phyloP scores from a whole-genome alignment of 257 asterid genomes.

The Cruciata laevipes region DNA sequence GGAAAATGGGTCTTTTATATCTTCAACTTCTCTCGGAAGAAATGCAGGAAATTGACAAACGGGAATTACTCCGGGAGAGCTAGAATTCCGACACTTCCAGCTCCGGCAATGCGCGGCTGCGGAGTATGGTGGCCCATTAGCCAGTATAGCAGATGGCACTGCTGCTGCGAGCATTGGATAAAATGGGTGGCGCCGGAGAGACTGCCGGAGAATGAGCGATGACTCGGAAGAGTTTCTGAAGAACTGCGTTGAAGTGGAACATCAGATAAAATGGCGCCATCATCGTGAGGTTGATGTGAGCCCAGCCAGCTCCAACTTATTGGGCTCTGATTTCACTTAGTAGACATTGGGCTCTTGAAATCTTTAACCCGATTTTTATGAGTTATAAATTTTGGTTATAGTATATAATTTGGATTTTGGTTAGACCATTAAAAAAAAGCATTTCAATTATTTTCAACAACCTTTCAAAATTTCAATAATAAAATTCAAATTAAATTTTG shows the following conservation, averaged over 20 bases:
- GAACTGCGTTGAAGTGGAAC: background rate
- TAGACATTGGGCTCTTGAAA: too few species aligned
- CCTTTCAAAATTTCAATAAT: too few species aligned
- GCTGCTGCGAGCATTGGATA: conserved; percentile 4
- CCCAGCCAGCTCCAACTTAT: too few species aligned
- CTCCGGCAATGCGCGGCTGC: background rate
- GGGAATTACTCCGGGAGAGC: background rate
- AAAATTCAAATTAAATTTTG: too few species aligned
- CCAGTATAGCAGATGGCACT: background rate
- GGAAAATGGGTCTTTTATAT: conserved; percentile 58
- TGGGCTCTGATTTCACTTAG: too few species aligned
- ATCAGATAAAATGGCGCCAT: conserved; percentile 4
- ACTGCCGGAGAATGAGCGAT: background rate
- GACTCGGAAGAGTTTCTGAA: background rate
- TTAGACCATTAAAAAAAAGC: too few species aligned
- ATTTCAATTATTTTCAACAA: too few species aligned
- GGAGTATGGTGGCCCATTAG: background rate
- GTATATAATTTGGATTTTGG: too few species aligned
- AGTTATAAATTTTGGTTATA: too few species aligned
- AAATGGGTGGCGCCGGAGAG: background rate
- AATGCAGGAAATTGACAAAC: conserved; percentile 33
- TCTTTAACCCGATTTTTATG: too few species aligned
- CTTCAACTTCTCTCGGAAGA: conserved; percentile 38
- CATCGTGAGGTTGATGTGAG: background rate
- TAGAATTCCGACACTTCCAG: background rate